A percentile compares a stretch with the other conserved stretches of the same genome.
These are phyloP conservation scores for Blastobotrys muscicola DNA, from an alignment of 805 yeast species.

Conservation along the genomic window DNA sequence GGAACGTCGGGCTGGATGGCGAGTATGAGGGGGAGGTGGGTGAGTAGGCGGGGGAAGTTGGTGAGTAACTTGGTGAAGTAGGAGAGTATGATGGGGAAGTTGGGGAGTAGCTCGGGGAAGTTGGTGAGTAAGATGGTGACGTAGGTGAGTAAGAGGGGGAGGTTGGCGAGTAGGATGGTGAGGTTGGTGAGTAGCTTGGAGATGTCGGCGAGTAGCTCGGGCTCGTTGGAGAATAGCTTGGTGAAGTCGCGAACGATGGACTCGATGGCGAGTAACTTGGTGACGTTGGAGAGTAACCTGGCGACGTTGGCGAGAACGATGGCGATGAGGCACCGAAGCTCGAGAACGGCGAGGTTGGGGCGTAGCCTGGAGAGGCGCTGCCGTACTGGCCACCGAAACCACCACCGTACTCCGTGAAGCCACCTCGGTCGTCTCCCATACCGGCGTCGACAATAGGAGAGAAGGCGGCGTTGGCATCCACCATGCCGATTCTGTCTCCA, in stretches of 20 bases:
- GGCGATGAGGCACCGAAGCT: constrained; percentile 78
- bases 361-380: constrained; percentile 51
- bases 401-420: constrained; percentile 84
- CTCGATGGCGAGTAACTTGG: constrained; percentile 64
- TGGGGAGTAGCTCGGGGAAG: constrained; percentile 56
- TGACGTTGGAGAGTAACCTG: constrained; percentile 58
- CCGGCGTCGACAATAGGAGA: constrained; percentile 91
- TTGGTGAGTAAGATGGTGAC: constrained; percentile 66
- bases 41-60: constrained; percentile 58
- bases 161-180: constrained; percentile 66
- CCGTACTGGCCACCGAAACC: constrained; percentile 36
- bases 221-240: constrained; percentile 51
- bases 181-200: constrained; percentile 66
- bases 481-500: constrained; percentile 24
- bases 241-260: constrained; percentile 33
- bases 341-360: constrained; percentile 79
- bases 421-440: constrained; percentile 68
- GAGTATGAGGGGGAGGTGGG: constrained; percentile 63
- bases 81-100: constrained; percentile 60
- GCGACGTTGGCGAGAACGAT: constrained; percentile 52
- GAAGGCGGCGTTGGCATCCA: constrained; percentile 61
- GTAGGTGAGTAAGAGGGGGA: constrained; percentile 60
- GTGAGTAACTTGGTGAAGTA: constrained; percentile 60
- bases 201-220: constrained; percentile 56
- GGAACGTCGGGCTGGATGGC: constrained; percentile 52